Evolutionary conservation across 495 filamentous ascomycete genomes (phyloP), one percentile per base, ranked within the genome.

Genomic region (Staphylotrichum tortipilum): DNA sequence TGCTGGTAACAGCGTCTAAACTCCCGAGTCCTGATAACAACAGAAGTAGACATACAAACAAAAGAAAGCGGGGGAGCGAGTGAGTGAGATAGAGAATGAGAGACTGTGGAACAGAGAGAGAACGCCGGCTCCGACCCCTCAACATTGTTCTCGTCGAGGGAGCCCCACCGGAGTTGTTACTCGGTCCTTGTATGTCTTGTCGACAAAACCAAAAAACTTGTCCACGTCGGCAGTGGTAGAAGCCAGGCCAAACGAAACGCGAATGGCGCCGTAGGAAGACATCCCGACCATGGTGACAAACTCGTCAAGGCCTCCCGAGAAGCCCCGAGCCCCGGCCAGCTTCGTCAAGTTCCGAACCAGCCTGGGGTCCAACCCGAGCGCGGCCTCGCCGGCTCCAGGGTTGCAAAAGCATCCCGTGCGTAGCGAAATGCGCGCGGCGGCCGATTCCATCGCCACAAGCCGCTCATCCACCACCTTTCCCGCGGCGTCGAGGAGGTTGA

Each of bases 321-420:
- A 21, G 15, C 23, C n/a, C 21, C 36, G 21, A 0, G 14, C 21
- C 9, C 15, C 31, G 1, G 40, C 26, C 44, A 66, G 35, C 9
- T 33, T 50, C n/a, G 40, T 26, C 44, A 66, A 30, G 7, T 33
- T 50, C n/a, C 47, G 17, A 19, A 64, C 6, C 1, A 15, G 9
- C 8, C 22, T 19, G 0, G 24, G 6, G 31, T 43, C 41, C 28
- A 66, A 6, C 10, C 43, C 55, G 1, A 66, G 52, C 8, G 61
- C 59, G 4, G 44, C 46, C 44, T 68, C 63, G 10, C 57, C 61
- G 2, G 53, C 81, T 4, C 78, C 81, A 0, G 81, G 81, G 50
- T 84, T 84, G 55, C 81, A 84, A 23, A 84, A 69, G 37, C 74
- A 77, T 8, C 81, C 81, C 18, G 75, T 79, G 8, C 81, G 71